These are phyloP conservation scores for Citrus inodora DNA, from an alignment of 345 rosid genomes.

Conservation along the genomic window DNA sequence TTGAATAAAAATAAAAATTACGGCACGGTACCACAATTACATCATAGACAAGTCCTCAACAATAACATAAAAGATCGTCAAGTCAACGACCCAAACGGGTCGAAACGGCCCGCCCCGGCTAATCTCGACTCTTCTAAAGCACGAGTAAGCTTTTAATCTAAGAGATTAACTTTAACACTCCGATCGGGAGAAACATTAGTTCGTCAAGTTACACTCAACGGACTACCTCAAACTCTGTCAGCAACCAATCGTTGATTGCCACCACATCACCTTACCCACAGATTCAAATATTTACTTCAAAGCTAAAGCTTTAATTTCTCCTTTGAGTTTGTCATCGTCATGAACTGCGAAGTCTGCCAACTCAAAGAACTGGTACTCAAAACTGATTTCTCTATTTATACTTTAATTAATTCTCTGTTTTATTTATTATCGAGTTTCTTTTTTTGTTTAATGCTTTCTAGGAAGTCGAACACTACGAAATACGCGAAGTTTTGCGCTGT, in stretches of 20 bases:
- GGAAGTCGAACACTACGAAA: slow-evolving; percentile 88
- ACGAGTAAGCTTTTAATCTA: too few relatives aligned
- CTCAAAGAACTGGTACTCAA: slow-evolving; percentile 80
- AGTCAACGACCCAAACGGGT: too few relatives aligned
- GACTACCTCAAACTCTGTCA: neutral
- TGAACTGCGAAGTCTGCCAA: slow-evolving; percentile 94
- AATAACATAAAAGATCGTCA: too few relatives aligned
- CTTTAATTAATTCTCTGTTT: slow-evolving; percentile 8
- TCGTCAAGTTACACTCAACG: neutral
- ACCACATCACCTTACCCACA: neutral
- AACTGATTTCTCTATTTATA: neutral
- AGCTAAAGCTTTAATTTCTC: neutral
- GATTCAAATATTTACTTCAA: neutral
- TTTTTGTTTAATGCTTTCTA: slow-evolving; percentile 14
- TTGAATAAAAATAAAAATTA: too few relatives aligned
- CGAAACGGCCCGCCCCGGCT: too few relatives aligned
- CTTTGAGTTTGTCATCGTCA: slow-evolving; percentile 19
- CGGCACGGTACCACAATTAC: rapidly evolving
- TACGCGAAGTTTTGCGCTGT: slow-evolving; percentile 87
- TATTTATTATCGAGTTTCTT: neutral
- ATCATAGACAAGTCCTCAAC: too few relatives aligned
- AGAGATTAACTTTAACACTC: neutral
- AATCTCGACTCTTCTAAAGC: too few relatives aligned
- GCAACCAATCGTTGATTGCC: neutral
- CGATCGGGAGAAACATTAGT: neutral